Conservation (phyloP, 371 early-diverging fungal genomes). For the Gilbertella persicaria region DNA sequence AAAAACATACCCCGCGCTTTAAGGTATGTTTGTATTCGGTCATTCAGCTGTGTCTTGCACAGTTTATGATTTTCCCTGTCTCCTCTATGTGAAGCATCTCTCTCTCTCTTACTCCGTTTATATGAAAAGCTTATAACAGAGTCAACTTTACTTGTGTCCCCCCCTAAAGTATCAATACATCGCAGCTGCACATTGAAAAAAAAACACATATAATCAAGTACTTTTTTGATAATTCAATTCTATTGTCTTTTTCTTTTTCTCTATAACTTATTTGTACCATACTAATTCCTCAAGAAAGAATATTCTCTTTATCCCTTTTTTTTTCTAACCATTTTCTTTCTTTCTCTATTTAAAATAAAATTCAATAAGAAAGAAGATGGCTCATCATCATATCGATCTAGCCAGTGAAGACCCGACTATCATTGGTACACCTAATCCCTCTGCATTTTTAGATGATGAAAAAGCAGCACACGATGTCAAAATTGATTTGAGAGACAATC, state of each 20-base stretch:
- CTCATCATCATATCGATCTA: constrained; percentile 8
- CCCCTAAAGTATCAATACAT: neutral
- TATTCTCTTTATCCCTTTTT: neutral
- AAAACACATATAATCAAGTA: constrained; percentile 8
- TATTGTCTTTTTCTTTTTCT: constrained; percentile 4
- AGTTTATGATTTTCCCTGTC: neutral
- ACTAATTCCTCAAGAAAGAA: too few relatives aligned
- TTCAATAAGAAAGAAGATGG: neutral
- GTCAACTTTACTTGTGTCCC: too few relatives aligned
- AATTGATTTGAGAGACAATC: constrained; percentile 27
- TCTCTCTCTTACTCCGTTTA: neutral
- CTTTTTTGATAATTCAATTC: constrained; percentile 8
- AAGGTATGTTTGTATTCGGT: neutral
- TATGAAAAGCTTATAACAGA: neutral
- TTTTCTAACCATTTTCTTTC: neutral
- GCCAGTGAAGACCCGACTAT: constrained; percentile 28
- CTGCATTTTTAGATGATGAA: constrained; percentile 18
- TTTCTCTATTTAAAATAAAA: neutral
- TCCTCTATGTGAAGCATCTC: constrained; percentile 1
- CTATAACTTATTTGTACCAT: too few relatives aligned
- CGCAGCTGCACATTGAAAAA: constrained; percentile 1
- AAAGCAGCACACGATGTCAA: constrained; percentile 8
- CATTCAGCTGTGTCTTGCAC: neutral
- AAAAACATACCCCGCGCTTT: constrained; percentile 1
- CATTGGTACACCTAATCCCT: constrained; percentile 18